These are phyloP conservation scores for Entophlyctis luteolus DNA, from an alignment of 192 early-diverging fungal species.

Conservation along the genomic window DNA sequence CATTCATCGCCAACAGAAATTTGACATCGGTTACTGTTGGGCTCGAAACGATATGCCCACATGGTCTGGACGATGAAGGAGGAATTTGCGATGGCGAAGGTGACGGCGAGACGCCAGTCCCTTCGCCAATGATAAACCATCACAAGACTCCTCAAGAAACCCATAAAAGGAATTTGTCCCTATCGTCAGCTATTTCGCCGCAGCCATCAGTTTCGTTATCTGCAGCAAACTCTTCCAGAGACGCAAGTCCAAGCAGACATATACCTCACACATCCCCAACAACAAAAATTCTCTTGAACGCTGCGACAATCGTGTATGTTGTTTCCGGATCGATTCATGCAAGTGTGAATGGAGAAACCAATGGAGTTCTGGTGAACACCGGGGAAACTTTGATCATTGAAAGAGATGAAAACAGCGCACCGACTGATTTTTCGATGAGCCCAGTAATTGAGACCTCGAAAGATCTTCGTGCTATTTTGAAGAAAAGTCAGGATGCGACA, in stretches of 20 bases:
- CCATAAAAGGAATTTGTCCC: background rate
- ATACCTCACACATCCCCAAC: conserved; percentile 26
- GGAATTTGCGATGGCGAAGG: conserved; percentile 36
- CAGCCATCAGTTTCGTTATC: background rate
- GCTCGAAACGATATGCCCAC: conserved; percentile 44
- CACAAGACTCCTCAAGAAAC: background rate
- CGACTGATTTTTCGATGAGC: conserved; percentile 50
- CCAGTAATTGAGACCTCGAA: conserved; percentile 22
- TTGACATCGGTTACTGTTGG: conserved; percentile 20
- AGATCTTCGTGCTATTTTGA: background rate
- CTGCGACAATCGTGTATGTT: conserved; percentile 56
- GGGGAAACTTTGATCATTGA: conserved; percentile 57
- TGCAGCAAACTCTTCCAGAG: background rate
- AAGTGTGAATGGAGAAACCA: conserved; percentile 27
- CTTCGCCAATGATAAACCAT: conserved; percentile 11
- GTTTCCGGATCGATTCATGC: conserved; percentile 48
- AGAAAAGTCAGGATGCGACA: conserved; percentile 41
- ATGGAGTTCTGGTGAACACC: conserved; percentile 16
- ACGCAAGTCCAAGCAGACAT: conserved; percentile 11
- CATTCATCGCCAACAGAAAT: conserved; percentile 40
- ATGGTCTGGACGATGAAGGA: conserved; percentile 35
- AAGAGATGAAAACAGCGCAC: conserved; percentile 52
- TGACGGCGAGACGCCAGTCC: conserved; percentile 19
- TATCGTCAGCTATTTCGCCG: background rate
- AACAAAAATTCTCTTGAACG: conserved; percentile 50